Percentiles rank a stretch among this genome's conserved stretches.
Conservation (phyloP, 305 asterid species). For the Fraxinus sp. region DNA sequence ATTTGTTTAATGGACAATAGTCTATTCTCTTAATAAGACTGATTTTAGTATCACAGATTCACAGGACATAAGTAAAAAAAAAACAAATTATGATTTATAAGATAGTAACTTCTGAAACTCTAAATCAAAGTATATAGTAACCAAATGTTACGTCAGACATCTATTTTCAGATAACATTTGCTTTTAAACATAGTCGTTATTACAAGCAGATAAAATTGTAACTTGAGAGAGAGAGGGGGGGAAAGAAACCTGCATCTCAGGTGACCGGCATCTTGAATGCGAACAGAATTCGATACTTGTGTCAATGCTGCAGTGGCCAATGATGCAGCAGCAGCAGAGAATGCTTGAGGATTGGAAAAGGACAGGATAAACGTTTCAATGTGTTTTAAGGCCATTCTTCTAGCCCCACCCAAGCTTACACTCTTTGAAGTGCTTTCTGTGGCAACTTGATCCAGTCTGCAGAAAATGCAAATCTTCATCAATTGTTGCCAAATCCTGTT, state of each 20-base stretch:
- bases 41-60: background rate
- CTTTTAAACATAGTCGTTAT: background rate
- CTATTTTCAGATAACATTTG: background rate
- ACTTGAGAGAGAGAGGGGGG: background rate
- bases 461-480: constrained; percentile 15
- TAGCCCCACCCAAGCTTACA: constrained; percentile 61
- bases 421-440: constrained; percentile 58
- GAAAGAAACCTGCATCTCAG: constrained; percentile 86
- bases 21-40: background rate
- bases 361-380: constrained; percentile 71
- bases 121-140: background rate
- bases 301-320: constrained; percentile 68
- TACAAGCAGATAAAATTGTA: background rate
- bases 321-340: constrained; percentile 77
- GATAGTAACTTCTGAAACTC: background rate
- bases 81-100: background rate
- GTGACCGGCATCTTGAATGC: constrained; percentile 92
- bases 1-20: background rate
- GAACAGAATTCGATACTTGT: constrained; percentile 73
- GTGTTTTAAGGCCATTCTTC: constrained; percentile 71
- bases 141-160: background rate
- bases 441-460: constrained; percentile 81
- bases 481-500: constrained; percentile 4
- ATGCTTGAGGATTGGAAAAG: constrained; percentile 76
- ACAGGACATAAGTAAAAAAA: background rate